Base-by-base conservation (phyloP, 768 basidiomycete genomes). In the Coprinopsis marcescibilis region DNA sequence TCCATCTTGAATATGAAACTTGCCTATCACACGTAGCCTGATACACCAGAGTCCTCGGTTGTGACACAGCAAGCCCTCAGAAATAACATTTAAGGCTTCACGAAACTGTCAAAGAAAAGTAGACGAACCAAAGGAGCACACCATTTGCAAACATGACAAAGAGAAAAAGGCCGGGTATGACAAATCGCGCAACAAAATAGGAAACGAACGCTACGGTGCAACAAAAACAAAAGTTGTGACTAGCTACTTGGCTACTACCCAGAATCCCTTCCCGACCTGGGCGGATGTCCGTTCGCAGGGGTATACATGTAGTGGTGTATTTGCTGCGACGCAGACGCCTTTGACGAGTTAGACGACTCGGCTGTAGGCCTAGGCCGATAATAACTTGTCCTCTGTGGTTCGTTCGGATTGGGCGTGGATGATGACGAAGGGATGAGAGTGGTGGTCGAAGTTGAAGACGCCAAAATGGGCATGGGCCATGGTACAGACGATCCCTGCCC, bases 391-490 rank as follows among this genome's bases (percentile, higher is more conserved):
- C 72, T 62, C 29, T 69, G 70, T 29, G 68, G 73, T n/a, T 75
- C 76, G 26, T 64, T n/a, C n/a, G n/a, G n/a, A n/a, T n/a, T n/a
- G n/a, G n/a, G 65, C 5, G 59, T 42, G 23, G 34, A 55, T n/a
- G 55, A 34, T 10, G 62, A 55, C 1, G 70, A 55, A n/a, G 66
- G 54, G 3, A 73, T 52, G 17, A 83, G 67, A 3, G 82, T 75
- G 2, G 81, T 75, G 4, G 82, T 77, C 0, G 76, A 58, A 2
- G 79, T 78, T 36, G 72, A 71, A 8, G 72, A 78, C 1, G 84
- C 83, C 24, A 85, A 75, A 1, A 80, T 83, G 1, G 84, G 83
- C 81, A 85, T 84, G 4, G 84, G 81, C 75, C 80, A 87, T 3
- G 82, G 81, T 40, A 80, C 36, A 37, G 52, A 58, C 11, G 66